Conservation (phyloP, 1,284 basidiomycete genomes). For the Boletellus deceptivus region DNA sequence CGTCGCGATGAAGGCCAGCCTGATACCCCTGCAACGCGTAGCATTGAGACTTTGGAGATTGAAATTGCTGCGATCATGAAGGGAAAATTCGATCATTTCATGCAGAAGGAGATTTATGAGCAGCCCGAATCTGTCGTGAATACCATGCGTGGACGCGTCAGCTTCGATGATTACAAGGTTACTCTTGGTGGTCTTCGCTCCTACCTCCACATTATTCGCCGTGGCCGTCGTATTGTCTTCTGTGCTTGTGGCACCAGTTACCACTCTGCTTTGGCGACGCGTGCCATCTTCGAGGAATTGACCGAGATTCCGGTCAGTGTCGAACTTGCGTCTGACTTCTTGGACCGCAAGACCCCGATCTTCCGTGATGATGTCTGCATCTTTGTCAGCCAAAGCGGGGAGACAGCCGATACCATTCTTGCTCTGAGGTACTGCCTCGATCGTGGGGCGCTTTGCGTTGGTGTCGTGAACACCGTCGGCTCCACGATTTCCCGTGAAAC, state of each 20-base stretch:
- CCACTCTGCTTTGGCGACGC: slow-evolving; percentile 97
- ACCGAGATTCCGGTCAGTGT: slow-evolving; percentile 98
- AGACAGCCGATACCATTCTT: slow-evolving; percentile 98
- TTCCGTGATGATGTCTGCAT: slow-evolving; percentile 99
- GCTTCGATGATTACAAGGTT: slow-evolving; percentile 92
- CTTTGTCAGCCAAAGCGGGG: slow-evolving; percentile 97
- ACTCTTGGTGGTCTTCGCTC: slow-evolving; percentile 95
- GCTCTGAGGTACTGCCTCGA: slow-evolving; percentile 96
- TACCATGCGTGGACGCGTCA: slow-evolving; percentile 99
- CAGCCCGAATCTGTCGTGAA: slow-evolving; percentile 99
- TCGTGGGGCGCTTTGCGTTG: slow-evolving; percentile 92
- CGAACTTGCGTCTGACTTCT: slow-evolving; percentile 97
- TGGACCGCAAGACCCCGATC: slow-evolving; percentile 98
- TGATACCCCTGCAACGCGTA: slow-evolving; percentile 76
- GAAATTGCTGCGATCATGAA: slow-evolving; percentile 99
- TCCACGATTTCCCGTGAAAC: slow-evolving; percentile 98
- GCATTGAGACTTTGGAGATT: slow-evolving; percentile 98
- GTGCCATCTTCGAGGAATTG: slow-evolving; percentile 97
- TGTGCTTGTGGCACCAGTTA: slow-evolving; percentile 98
- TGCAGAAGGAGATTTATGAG: slow-evolving; percentile 99
- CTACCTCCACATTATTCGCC: slow-evolving; percentile 94
- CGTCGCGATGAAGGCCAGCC: slow-evolving; percentile 74
- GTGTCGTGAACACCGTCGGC: slow-evolving; percentile 98
- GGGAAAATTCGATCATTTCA: slow-evolving; percentile 99
- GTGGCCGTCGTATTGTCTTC: slow-evolving; percentile 94